Conservation (phyloP, 768 basidiomycete species). For the Sarcomyxa edulis region DNA sequence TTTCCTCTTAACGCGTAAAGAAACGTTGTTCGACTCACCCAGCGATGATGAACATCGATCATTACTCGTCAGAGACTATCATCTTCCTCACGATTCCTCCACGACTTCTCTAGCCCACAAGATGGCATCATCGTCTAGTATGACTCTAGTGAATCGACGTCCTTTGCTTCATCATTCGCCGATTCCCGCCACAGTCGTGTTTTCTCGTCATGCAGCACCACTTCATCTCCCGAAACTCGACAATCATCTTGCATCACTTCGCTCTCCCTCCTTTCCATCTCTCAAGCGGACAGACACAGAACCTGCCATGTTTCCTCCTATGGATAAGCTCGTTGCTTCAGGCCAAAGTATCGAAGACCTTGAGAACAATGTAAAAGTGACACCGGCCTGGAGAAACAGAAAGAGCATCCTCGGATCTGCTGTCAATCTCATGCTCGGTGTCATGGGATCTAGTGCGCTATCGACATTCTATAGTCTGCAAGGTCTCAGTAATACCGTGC, state of each 20-base stretch:
- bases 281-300: slow-evolving; percentile 12
- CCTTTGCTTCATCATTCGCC: slow-evolving; percentile 30
- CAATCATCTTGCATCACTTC: slow-evolving; percentile 43
- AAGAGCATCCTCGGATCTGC: slow-evolving; percentile 43
- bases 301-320: slow-evolving; percentile 52
- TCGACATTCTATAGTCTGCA: slow-evolving; percentile 68
- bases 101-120: neutral
- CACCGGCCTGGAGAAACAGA: slow-evolving; percentile 52
- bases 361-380: slow-evolving; percentile 44
- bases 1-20: neutral
- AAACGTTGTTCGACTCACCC: neutral
- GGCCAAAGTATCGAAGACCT: slow-evolving; percentile 53
- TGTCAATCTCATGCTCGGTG: slow-evolving; percentile 43
- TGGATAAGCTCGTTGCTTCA: slow-evolving; percentile 47
- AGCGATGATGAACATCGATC: neutral
- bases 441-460: slow-evolving; percentile 67
- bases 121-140: neutral
- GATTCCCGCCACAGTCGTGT: slow-evolving; percentile 50
- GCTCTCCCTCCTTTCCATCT: slow-evolving; percentile 34
- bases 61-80: neutral
- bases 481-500: slow-evolving; percentile 62
- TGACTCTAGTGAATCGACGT: slow-evolving; percentile 3
- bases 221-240: slow-evolving; percentile 62
- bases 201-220: slow-evolving; percentile 53
- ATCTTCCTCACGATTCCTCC: neutral